Conservation (phyloP, 176 grass and related monocot species). For the Tillandsia fasciculata region DNA sequence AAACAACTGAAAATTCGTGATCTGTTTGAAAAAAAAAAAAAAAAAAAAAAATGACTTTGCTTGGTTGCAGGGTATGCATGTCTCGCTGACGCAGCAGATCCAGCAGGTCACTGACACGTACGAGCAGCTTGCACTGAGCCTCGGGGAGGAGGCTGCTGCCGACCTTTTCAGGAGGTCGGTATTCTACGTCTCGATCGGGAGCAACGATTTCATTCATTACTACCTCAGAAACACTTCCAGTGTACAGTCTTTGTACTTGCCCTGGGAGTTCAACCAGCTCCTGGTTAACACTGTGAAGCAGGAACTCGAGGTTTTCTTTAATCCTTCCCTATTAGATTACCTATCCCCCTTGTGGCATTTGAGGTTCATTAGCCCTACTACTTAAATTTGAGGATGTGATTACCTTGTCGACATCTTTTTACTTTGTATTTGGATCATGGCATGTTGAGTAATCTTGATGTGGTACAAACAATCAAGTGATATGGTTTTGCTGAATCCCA, state of each 20-base stretch:
- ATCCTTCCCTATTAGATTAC: conserved; percentile 7
- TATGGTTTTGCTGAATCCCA: neutral
- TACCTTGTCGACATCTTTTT: too few relatives aligned
- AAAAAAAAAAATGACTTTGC: neutral
- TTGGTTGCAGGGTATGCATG: conserved; percentile 48
- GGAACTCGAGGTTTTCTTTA: conserved; percentile 39
- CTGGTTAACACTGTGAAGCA: conserved; percentile 50
- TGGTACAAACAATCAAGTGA: neutral
- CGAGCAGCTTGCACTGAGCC: conserved; percentile 40
- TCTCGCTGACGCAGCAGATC: conserved; percentile 61
- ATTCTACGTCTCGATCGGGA: conserved; percentile 70
- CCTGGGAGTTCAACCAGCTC: conserved; percentile 75
- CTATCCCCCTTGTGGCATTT: neutral
- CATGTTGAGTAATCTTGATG: neutral
- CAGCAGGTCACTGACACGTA: conserved; percentile 62
- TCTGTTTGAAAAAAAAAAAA: too few relatives aligned
- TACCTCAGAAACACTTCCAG: conserved; percentile 52
- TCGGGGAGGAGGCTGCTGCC: conserved; percentile 46
- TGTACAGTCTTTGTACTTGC: conserved; percentile 48
- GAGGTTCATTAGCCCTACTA: neutral
- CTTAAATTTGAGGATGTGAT: too few relatives aligned
- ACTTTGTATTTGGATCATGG: neutral
- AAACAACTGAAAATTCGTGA: too few relatives aligned
- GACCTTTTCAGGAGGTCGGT: conserved; percentile 47
- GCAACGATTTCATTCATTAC: conserved; percentile 81